Evolutionary conservation across 257 asterid species (phyloP).

Genomic region (Echium plantagineum): DNA sequence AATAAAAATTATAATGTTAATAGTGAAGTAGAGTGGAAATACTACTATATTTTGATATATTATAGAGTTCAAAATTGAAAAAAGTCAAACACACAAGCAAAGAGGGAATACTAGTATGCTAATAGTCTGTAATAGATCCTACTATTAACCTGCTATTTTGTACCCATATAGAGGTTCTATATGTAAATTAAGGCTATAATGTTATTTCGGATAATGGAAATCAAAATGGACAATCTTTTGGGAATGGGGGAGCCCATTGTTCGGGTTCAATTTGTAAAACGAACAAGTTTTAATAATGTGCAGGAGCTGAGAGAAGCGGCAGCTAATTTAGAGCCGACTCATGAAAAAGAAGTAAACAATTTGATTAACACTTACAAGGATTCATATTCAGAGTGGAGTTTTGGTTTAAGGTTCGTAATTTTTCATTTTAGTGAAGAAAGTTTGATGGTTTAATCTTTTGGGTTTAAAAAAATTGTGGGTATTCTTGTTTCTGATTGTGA

Average conservation of each 20-base stretch:
- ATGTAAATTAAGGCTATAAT: not conserved
- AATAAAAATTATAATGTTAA: no score
- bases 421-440: not conserved
- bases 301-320: slow-evolving; percentile 71
- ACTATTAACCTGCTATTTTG: no score
- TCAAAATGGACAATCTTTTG: not conserved
- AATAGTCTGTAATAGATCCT: no score
- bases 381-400: slow-evolving; percentile 56
- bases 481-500: slow-evolving; percentile 1
- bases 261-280: not conserved
- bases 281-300: slow-evolving; percentile 6
- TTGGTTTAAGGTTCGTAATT: slow-evolving; percentile 38
- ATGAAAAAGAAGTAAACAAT: slow-evolving; percentile 55
- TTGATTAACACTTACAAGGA: slow-evolving; percentile 43
- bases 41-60: no score
- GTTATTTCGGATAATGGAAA: not conserved
- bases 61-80: no score
- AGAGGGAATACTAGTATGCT: no score
- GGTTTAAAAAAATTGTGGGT: no score
- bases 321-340: slow-evolving; percentile 62
- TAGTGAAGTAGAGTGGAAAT: no score
- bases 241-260: not conserved
- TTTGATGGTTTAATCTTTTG: no score
- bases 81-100: no score
- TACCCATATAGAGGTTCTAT: no score